These are phyloP conservation scores for Solanum phureja DNA, from an alignment of 257 asterid species.

Conservation along the genomic window DNA sequence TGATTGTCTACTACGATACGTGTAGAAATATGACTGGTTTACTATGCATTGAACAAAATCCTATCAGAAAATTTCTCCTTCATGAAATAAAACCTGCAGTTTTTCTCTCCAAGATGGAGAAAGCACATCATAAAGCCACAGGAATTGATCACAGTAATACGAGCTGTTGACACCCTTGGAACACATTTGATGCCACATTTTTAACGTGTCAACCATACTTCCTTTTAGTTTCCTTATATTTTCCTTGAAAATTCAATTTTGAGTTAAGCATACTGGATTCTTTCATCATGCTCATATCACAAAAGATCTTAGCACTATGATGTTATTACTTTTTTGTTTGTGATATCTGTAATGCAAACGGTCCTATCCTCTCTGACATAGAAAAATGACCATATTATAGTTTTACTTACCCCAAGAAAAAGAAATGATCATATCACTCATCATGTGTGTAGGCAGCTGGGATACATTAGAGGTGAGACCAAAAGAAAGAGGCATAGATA, in stretches of 20 bases:
- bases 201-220: neutral
- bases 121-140: neutral
- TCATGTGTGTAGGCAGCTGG: slow-evolving; percentile 65
- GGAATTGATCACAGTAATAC: neutral
- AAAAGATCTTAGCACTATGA: neutral
- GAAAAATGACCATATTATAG: neutral
- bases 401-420: neutral
- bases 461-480: slow-evolving; percentile 86
- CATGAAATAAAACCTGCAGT: neutral
- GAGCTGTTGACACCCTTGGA: neutral
- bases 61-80: neutral
- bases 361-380: neutral
- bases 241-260: neutral
- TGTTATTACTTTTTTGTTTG: neutral
- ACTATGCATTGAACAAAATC: neutral
- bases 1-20: neutral
- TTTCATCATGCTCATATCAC: neutral
- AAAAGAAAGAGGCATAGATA: slow-evolving; percentile 76
- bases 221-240: neutral
- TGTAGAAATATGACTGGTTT: neutral
- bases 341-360: neutral
- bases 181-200: neutral
- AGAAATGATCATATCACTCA: neutral
- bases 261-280: neutral
- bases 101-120: neutral